Percentiles rank a stretch among this genome's conserved stretches.
These are phyloP conservation scores for Agaricus blazei DNA, from an alignment of 768 basidiomycete species.

Conservation along the genomic window DNA sequence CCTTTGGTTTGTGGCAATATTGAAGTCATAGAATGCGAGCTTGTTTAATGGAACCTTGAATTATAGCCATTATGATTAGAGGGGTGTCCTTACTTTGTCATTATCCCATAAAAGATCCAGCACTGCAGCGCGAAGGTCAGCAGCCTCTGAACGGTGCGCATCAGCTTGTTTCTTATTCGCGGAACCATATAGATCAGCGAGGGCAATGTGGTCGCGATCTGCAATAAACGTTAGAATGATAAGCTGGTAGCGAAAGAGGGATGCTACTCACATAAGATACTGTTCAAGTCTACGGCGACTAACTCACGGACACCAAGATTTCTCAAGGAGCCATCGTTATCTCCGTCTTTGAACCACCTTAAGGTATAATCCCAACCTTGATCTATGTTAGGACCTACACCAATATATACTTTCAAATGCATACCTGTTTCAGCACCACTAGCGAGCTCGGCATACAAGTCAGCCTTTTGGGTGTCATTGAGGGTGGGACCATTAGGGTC, in stretches of 20 bases:
- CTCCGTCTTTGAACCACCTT: constrained; percentile 37
- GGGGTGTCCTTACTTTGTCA: constrained; percentile 35
- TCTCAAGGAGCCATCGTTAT: constrained; percentile 48
- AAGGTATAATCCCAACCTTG: constrained; percentile 49
- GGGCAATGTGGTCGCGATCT: constrained; percentile 61
- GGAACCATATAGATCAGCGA: constrained; percentile 57
- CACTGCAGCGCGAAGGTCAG: constrained; percentile 58
- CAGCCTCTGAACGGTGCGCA: constrained; percentile 52
- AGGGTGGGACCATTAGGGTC: constrained; percentile 54
- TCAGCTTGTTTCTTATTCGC: constrained; percentile 37
- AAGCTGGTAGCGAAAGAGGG: constrained; percentile 7
- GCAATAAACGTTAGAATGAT: not conserved
- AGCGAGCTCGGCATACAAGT: constrained; percentile 84
- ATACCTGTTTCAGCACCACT: constrained; percentile 79
- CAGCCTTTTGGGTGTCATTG: constrained; percentile 52
- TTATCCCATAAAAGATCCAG: constrained; percentile 87
- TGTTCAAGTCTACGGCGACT: constrained; percentile 77
- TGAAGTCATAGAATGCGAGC: constrained; percentile 92
- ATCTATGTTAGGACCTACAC: not conserved
- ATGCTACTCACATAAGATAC: constrained; percentile 65
- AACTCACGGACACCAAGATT: constrained; percentile 66
- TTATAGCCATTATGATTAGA: not conserved
- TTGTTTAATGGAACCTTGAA: constrained; percentile 10
- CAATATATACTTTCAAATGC: constrained; percentile 10
- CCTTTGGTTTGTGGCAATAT: constrained; percentile 61